These are phyloP conservation scores for Rosa multiflora DNA, from an alignment of 306 rosid genomes.

Conservation along the genomic window DNA sequence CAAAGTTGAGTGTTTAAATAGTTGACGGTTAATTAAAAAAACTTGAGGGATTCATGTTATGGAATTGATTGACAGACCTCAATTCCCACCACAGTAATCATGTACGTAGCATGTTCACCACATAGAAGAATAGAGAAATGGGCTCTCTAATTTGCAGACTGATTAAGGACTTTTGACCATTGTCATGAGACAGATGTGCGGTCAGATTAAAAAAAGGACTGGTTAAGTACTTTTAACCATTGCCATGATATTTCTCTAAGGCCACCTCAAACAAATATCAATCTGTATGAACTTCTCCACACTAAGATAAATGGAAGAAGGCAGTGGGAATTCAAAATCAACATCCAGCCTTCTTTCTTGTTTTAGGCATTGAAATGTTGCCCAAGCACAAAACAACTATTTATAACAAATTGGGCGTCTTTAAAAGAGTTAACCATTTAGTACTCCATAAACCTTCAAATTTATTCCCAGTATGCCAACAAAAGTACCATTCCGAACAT, in stretches of 20 bases:
- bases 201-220: no score
- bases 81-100: neutral
- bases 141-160: neutral
- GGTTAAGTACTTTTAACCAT: no score
- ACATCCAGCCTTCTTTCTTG: neutral
- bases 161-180: neutral
- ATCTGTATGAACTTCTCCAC: neutral
- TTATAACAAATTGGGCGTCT: neutral
- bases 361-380: neutral
- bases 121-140: neutral
- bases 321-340: neutral
- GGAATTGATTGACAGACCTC: neutral
- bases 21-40: neutral
- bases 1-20: neutral
- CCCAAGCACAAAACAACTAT: neutral
- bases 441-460: neutral
- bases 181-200: no score
- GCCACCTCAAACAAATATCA: neutral
- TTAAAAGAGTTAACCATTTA: neutral
- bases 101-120: neutral
- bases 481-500: neutral
- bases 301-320: neutral
- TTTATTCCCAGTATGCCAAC: neutral
- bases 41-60: neutral
- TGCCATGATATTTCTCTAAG: no score